phyloP scores from a whole-genome alignment of 139 green algal genomes.

The Haematococcus sp. region DNA sequence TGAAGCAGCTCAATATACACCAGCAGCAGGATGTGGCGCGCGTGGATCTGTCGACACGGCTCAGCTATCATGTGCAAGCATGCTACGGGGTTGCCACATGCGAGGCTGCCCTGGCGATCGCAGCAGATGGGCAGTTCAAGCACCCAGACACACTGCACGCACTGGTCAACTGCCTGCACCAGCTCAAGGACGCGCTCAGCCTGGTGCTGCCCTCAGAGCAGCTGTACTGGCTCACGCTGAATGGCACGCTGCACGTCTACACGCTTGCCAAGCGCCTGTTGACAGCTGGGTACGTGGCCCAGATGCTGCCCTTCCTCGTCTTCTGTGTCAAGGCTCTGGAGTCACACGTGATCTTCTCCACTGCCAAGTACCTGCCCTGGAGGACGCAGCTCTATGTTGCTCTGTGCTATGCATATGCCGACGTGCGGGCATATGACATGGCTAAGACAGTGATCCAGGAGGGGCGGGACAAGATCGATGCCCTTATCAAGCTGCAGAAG shows the following conservation, averaged over 20 bases:
- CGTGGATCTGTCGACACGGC: conserved; percentile 16
- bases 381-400: conserved; percentile 42
- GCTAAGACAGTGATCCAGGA: conserved; percentile 19
- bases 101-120: conserved; percentile 29
- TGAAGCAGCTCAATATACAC: conserved; percentile 28
- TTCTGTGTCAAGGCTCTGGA: conserved; percentile 52
- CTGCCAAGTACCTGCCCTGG: conserved; percentile 49
- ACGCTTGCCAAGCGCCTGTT: conserved; percentile 36
- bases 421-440: conserved; percentile 11
- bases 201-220: conserved; percentile 37
- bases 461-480: conserved; percentile 35
- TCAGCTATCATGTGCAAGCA: conserved; percentile 40
- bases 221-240: conserved; percentile 59
- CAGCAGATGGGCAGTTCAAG: conserved; percentile 29
- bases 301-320: conserved; percentile 47
- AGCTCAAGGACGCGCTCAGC: conserved; percentile 30
- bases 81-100: conserved; percentile 36
- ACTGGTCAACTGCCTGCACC: conserved; percentile 25
- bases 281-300: conserved; percentile 34
- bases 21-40: conserved; percentile 17
- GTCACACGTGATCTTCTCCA: conserved; percentile 44
- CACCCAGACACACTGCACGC: conserved; percentile 35
- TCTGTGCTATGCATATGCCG: conserved; percentile 30
- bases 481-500: conserved; percentile 45
- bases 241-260: conserved; percentile 47